Percentiles rank a stretch among this genome's conserved stretches.
phyloP scores from a whole-genome alignment of 2,329 filamentous ascomycete genomes.

The Colletotrichum eleusines region DNA sequence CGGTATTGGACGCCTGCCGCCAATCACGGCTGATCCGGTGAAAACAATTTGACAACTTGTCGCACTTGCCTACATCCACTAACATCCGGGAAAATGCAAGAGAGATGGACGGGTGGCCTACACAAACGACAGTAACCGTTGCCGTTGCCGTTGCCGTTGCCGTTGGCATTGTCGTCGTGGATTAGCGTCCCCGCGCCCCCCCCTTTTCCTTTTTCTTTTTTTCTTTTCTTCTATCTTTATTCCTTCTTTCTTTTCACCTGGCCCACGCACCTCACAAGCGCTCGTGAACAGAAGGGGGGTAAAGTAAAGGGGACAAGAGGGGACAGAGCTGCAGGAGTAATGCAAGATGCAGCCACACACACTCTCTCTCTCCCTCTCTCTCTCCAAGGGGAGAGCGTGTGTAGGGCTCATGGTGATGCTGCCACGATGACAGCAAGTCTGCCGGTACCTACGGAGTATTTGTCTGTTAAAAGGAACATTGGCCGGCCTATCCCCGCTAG shows the following conservation, averaged over 20 bases:
- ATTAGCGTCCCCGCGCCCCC: neutral
- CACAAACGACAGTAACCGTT: conserved; percentile 9
- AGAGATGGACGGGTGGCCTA: neutral
- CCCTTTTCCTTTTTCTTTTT: neutral
- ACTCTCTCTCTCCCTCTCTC: neutral
- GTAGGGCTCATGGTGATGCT: too few species aligned
- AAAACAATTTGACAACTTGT: neutral
- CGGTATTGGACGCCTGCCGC: neutral
- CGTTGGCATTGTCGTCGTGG: conserved; percentile 19
- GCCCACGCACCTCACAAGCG: conserved; percentile 5
- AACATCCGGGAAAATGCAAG: too few species aligned
- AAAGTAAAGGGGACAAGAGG: conserved; percentile 16
- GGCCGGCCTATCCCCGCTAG: neutral
- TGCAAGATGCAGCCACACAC: conserved; percentile 32
- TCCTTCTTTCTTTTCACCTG: conserved; percentile 15
- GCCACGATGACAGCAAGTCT: neutral
- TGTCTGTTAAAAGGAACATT: conserved; percentile 22
- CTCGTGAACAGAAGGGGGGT: neutral
- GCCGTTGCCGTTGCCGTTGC: conserved; percentile 16
- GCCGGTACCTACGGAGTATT: too few species aligned
- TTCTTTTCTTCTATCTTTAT: neutral
- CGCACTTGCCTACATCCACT: neutral
- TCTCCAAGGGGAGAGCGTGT: too few species aligned
- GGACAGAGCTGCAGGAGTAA: conserved; percentile 36
- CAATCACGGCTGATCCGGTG: neutral